A percentile compares a stretch with the other conserved stretches of the same genome.
These are phyloP conservation scores for Dysphania ambrosioides DNA, from an alignment of 148 eudicot genomes.

Conservation along the genomic window DNA sequence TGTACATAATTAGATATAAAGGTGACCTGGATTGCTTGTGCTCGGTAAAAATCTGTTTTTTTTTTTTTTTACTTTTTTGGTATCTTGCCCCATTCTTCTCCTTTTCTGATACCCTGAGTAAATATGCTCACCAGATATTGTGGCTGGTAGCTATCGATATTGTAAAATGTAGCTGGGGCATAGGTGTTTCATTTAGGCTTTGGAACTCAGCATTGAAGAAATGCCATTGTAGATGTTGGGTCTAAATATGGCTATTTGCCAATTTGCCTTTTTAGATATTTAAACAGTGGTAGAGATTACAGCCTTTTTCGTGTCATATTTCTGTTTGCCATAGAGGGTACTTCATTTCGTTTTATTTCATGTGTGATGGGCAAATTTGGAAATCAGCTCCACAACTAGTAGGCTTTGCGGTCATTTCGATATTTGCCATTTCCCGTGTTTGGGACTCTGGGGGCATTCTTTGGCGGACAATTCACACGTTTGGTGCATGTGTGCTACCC, in stretches of 20 bases:
- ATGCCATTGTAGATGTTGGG: constrained; percentile 32
- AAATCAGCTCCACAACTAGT: no score
- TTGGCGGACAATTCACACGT: no score
- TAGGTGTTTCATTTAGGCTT: constrained; percentile 19
- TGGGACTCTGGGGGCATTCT: no score
- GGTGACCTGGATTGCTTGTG: constrained; percentile 25
- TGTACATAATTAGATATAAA: constrained; percentile 30
- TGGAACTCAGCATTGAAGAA: constrained; percentile 25
- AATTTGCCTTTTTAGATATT: no score
- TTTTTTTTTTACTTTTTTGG: neutral
- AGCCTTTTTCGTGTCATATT: neutral
- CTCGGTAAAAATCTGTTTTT: constrained; percentile 18
- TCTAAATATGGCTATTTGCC: constrained; percentile 20
- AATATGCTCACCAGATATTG: constrained; percentile 11
- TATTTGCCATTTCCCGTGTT: no score
- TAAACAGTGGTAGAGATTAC: no score
- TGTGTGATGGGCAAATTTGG: no score
- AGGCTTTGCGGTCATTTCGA: no score
- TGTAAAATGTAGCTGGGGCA: constrained; percentile 33
- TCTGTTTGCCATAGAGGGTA: no score
- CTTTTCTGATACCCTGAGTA: constrained; percentile 16
- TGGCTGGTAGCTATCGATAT: constrained; percentile 26
- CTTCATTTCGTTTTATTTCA: no score
- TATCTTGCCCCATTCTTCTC: constrained; percentile 17
- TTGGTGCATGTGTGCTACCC: no score